Evolutionary conservation across 805 yeast genomes (phyloP).

Genomic region (Kuraishia ogatae): DNA sequence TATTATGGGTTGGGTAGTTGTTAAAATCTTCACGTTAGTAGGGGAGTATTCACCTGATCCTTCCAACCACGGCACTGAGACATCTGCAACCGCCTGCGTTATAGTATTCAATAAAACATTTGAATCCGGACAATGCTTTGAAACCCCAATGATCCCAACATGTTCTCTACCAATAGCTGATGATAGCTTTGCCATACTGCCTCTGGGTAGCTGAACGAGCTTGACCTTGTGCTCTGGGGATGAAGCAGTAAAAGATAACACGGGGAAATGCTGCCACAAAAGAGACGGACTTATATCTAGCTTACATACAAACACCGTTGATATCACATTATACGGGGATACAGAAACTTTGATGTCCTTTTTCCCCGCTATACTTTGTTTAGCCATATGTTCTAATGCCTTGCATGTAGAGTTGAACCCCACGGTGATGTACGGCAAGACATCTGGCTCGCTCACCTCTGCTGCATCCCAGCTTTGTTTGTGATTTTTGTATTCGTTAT

Average conservation of each 20-base stretch:
- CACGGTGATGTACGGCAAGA: conserved; percentile 18
- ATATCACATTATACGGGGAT: conserved; percentile 8
- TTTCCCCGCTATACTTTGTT: conserved; percentile 1
- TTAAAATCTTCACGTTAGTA: conserved; percentile 32
- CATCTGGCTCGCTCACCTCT: conserved; percentile 17
- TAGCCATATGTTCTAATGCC: conserved; percentile 35
- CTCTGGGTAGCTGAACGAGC: conserved; percentile 52
- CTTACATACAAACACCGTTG: conserved; percentile 51
- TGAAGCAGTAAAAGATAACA: conserved; percentile 39
- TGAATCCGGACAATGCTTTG: conserved; percentile 21
- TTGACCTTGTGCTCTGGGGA: conserved; percentile 30
- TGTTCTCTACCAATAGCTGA: conserved; percentile 19
- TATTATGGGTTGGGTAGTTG: conserved; percentile 37
- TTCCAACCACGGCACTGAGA: conserved; percentile 37
- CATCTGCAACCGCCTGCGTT: conserved; percentile 20
- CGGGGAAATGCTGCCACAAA: conserved; percentile 50
- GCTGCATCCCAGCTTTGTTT: not conserved
- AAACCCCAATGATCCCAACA: conserved; percentile 26
- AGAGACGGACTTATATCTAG: conserved; percentile 43
- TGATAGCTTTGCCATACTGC: conserved; percentile 23
- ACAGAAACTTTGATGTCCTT: not conserved
- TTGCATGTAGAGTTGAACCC: conserved; percentile 53
- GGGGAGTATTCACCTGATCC: conserved; percentile 23
- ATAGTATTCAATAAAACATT: conserved; percentile 10
- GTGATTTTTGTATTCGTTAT: conserved; percentile 10